Base-by-base conservation (phyloP, 139 green algal genomes). In the Spirogloea muscicola region DNA sequence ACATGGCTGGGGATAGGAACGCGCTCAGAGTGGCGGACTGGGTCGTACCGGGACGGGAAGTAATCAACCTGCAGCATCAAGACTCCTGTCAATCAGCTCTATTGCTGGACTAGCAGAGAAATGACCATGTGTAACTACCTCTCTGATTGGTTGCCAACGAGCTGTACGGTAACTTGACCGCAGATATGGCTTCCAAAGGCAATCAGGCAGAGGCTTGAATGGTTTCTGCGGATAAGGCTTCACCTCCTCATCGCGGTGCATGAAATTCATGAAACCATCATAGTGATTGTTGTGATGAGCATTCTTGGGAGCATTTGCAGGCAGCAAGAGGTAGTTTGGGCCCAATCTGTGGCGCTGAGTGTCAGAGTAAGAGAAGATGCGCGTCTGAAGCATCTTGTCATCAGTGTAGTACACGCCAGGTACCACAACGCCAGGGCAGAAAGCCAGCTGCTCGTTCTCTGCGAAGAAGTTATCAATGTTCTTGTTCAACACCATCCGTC, bases 181-280 rank as follows among this genome's bases (percentile, higher is more conserved):
- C n/a, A n/a, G n/a, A n/a, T n/a, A n/a, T n/a, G n/a, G n/a, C n/a
- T n/a, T n/a, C n/a, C n/a, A n/a, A n/a, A n/a, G n/a, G n/a, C n/a
- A n/a, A n/a, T n/a, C n/a, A n/a, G n/a, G n/a, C n/a, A n/a, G n/a
- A n/a, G n/a, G n/a, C n/a, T n/a, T n/a, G n/a, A n/a, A n/a, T n/a
- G n/a, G n/a, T n/a, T n/a, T n/a, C n/a, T n/a, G n/a, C n/a, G n/a
- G n/a, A n/a, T n/a, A n/a, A n/a, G n/a, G n/a, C n/a, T n/a, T 44
- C 48, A 76, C 85, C 87, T 96, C 92, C 88, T 96, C 90, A 40
- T 89, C 85, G 41, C 92, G 83, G 79, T 93, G 84, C 84, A 93
- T 90, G 84, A 96, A 94, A 85, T 97, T 97, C 93, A 97, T 97
- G 84, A 93, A 86, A 27, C 93, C 91, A 49, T 97, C 93, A 63